phyloP scores from a whole-genome alignment of 164 flowering plant genomes.

The Litsea cubeba region DNA sequence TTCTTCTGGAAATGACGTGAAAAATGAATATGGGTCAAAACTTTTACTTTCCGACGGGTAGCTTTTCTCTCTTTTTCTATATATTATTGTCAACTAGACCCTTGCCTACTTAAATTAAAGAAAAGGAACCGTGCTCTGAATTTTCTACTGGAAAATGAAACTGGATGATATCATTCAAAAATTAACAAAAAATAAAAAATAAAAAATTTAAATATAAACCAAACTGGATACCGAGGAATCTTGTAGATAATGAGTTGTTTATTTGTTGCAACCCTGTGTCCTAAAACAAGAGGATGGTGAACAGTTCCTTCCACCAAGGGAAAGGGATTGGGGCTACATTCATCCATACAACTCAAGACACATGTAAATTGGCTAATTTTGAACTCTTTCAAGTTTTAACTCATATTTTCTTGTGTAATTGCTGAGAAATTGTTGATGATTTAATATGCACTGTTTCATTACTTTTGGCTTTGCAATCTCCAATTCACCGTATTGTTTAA shows the following conservation, averaged over 20 bases:
- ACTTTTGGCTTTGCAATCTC: neutral
- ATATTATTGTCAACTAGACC: neutral
- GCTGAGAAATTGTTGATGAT: neutral
- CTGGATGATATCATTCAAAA: too few relatives aligned
- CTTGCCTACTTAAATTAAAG: neutral
- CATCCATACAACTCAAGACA: constrained; percentile 9
- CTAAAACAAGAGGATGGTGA: constrained; percentile 13
- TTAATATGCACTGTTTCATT: neutral
- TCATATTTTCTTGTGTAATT: neutral
- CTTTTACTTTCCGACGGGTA: too few relatives aligned
- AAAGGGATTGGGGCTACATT: constrained; percentile 11
- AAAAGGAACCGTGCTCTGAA: neutral
- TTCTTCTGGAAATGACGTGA: too few relatives aligned
- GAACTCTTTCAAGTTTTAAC: neutral
- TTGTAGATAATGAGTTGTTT: constrained; percentile 3
- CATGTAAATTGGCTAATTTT: neutral
- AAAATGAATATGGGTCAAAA: too few relatives aligned
- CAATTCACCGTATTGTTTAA: neutral
- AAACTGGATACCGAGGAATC: constrained; percentile 8
- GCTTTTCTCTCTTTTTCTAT: too few relatives aligned
- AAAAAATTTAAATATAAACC: neutral
- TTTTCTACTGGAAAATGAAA: too few relatives aligned
- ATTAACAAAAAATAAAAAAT: too few relatives aligned
- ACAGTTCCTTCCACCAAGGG: constrained; percentile 8
- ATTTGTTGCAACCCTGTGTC: constrained; percentile 6